phyloP scores from a whole-genome alignment of 2,329 filamentous ascomycete species.

The Aspergillus terreus region DNA sequence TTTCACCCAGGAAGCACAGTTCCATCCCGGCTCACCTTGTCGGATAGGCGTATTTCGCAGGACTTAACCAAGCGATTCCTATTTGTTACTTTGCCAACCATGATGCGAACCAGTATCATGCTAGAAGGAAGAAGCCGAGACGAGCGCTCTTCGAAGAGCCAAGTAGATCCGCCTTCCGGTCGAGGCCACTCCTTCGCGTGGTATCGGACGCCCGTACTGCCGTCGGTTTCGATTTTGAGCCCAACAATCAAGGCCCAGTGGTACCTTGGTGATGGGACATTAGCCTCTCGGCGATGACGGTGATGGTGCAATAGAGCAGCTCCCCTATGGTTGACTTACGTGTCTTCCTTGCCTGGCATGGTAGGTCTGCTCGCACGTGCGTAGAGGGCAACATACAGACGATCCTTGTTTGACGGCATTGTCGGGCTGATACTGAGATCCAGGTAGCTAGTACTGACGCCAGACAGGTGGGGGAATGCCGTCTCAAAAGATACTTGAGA shows the following conservation, averaged over 20 bases:
- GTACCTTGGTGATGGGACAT: conserved; percentile 24
- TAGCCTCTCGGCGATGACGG: background rate
- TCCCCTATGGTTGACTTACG: conserved; percentile 11
- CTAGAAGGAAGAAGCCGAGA: conserved; percentile 16
- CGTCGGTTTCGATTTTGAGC: conserved; percentile 29
- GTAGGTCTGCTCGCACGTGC: conserved; percentile 18
- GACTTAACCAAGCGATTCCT: conserved; percentile 21
- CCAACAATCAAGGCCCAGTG: conserved; percentile 40
- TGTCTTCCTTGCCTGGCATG: conserved; percentile 27
- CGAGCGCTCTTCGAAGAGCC: conserved; percentile 26
- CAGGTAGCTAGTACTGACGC: background rate
- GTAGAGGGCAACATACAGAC: conserved; percentile 30
- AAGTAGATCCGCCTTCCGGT: conserved; percentile 15
- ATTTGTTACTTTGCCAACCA: conserved; percentile 33
- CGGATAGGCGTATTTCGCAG: conserved; percentile 30
- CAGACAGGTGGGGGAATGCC: background rate
- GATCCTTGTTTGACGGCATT: conserved; percentile 24
- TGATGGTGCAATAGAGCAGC: background rate
- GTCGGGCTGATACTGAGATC: background rate
- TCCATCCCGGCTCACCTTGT: conserved; percentile 34
- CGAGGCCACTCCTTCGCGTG: conserved; percentile 31
- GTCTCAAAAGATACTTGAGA: background rate
- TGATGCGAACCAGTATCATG: conserved; percentile 30
- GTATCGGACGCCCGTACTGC: conserved; percentile 22
- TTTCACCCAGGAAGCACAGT: conserved; percentile 43